Evolutionary conservation across 495 filamentous ascomycete genomes (phyloP), one percentile per base, ranked within the genome.

Genomic region (Penicillium steckii): DNA sequence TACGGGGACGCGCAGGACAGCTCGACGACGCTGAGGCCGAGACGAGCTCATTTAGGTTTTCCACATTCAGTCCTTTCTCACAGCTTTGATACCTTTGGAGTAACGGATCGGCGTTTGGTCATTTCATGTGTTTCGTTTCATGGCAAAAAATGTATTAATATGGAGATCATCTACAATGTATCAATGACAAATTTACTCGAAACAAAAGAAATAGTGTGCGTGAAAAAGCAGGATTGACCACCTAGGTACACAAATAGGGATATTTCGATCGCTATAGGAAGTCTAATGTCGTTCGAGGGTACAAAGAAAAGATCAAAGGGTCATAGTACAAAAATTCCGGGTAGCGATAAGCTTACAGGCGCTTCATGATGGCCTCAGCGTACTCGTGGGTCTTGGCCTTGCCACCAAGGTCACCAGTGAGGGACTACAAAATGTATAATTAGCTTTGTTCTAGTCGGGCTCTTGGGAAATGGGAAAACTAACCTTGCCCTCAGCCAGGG

Each of bases 391-490:
- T 98, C 81, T 91, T 93, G 41, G 94, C 78, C 74, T 90, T 95
- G 60, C 94, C 94, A 55, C 94, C 93, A 62, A 98, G 76, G 75
- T 98, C 94, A 61, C 91, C 92, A 21, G 94, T 98, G 69, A 98
- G 82, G 27, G 83, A 68, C 83, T 85, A 64, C 23, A 53, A 9
- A 46, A 3, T 12, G 32, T 35, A 23, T 15, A n/a, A 33, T 69
- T 55, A 67, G 62, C 37, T 50, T 48, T 13, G 3, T 3, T 32
- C 15, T 42, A 27, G 33, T 30, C 18, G 24, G 29, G 13, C n/a
- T 10, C 3, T 19, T 42, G 22, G 17, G 1, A 2, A 3, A 22
- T 40, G 22, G 13, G 8, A 29, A 46, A 50, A 56, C 77, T 62
- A 59, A 84, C 81, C 87, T 95, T 96, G 73, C 95, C 94, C 79